phyloP scores from a whole-genome alignment of 2,329 filamentous ascomycete genomes.

The Colletotrichum shisoi region DNA sequence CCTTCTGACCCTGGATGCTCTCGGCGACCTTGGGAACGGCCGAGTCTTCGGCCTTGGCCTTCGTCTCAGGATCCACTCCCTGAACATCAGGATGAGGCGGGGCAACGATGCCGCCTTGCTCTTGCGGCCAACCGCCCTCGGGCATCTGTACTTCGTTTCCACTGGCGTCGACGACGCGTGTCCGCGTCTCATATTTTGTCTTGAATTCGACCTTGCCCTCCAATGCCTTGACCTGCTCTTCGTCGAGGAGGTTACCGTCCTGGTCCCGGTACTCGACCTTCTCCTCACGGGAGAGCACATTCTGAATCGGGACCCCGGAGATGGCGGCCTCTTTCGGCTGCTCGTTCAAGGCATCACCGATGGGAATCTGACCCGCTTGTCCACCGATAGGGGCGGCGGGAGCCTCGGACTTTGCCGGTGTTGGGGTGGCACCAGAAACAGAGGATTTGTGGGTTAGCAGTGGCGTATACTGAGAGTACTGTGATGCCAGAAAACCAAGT shows the following conservation, averaged over 20 bases:
- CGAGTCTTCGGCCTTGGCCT: slow-evolving; percentile 51
- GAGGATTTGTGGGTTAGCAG: slow-evolving; percentile 26
- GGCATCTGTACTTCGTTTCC: slow-evolving; percentile 76
- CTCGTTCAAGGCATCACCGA: slow-evolving; percentile 43
- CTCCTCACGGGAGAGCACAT: slow-evolving; percentile 71
- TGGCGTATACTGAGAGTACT: slow-evolving; percentile 38
- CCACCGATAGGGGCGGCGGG: slow-evolving; percentile 28
- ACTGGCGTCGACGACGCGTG: slow-evolving; percentile 78
- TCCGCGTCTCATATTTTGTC: slow-evolving; percentile 95
- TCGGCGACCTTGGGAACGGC: slow-evolving; percentile 53
- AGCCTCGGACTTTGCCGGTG: slow-evolving; percentile 30
- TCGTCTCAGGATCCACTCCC: slow-evolving; percentile 67
- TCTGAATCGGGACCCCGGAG: slow-evolving; percentile 61
- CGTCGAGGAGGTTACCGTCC: slow-evolving; percentile 85
- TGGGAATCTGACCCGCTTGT: slow-evolving; percentile 43
- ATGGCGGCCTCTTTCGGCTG: slow-evolving; percentile 49
- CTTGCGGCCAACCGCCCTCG: slow-evolving; percentile 51
- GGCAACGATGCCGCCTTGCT: slow-evolving; percentile 55
- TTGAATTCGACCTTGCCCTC: slow-evolving; percentile 95
- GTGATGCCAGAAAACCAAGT: slow-evolving; percentile 18
- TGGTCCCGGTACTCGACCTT: slow-evolving; percentile 94
- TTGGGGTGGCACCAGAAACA: slow-evolving; percentile 21
- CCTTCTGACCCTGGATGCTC: slow-evolving; percentile 67
- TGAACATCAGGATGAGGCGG: slow-evolving; percentile 69
- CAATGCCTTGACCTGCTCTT: slow-evolving; percentile 82